Evolutionary conservation across 78 protist species (phyloP).

Genomic region (Dictyostelium brefeldianum): DNA sequence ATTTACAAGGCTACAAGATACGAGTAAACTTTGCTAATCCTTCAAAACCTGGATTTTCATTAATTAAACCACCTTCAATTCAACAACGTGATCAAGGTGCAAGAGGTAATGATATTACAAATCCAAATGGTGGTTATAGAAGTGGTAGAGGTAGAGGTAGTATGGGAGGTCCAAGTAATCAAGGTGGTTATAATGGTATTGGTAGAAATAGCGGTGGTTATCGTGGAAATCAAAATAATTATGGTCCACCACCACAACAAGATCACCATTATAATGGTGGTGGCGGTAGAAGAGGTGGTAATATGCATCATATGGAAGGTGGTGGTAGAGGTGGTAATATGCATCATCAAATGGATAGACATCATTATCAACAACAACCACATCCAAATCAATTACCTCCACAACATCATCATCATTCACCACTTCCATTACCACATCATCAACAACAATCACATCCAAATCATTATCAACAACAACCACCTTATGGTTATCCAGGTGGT

Average conservation of each 20-base stretch:
- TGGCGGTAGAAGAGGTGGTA: not conserved
- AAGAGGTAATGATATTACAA: not conserved
- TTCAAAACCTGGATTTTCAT: conserved; percentile 40
- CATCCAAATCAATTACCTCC: too few relatives aligned
- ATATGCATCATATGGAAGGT: not conserved
- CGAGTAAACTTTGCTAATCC: conserved; percentile 79
- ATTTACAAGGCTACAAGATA: conserved; percentile 46
- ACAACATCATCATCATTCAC: not conserved
- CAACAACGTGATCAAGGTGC: not conserved
- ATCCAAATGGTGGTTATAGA: not conserved
- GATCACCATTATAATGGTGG: not conserved
- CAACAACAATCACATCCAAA: too few relatives aligned
- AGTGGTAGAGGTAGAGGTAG: conserved; percentile 28
- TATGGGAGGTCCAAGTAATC: not conserved
- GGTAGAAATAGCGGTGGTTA: conserved; percentile 9
- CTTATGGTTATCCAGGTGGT: not conserved
- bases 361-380: too few relatives aligned
- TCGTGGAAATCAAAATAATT: not conserved
- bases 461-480: not conserved
- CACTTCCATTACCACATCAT: too few relatives aligned
- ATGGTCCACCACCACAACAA: not conserved
- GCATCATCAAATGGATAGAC: not conserved
- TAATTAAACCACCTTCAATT: not conserved
- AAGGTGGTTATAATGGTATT: not conserved
- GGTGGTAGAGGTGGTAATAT: not conserved